Conservation (phyloP, 805 yeast species). For the Starmerella roubikii region DNA sequence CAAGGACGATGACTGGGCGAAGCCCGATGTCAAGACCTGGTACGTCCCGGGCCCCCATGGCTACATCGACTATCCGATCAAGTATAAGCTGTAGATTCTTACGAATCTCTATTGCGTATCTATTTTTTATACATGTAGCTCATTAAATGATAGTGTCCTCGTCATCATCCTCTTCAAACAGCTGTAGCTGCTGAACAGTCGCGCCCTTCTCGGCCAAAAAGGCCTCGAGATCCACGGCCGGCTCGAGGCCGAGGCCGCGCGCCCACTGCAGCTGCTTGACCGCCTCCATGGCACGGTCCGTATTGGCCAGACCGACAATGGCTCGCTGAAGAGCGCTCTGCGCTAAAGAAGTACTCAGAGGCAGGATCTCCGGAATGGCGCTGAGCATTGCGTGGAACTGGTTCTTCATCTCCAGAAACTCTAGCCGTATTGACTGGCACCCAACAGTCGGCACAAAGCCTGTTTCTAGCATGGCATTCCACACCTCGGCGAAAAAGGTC, state of each 20-base stretch:
- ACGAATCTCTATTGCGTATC: too few relatives aligned
- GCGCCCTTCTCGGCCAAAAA: slow-evolving; percentile 15
- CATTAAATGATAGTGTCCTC: slow-evolving; percentile 11
- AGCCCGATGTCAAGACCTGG: slow-evolving; percentile 37
- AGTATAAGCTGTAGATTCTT: too few relatives aligned
- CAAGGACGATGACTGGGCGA: slow-evolving; percentile 30
- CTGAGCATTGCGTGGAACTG: slow-evolving; percentile 15
- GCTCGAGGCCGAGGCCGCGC: slow-evolving; percentile 16
- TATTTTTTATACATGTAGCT: neutral
- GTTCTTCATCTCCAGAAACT: slow-evolving; percentile 13
- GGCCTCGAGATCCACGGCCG: slow-evolving; percentile 12
- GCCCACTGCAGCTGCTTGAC: slow-evolving; percentile 14
- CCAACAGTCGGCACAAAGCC: slow-evolving; percentile 14
- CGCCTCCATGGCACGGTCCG: slow-evolving; percentile 17
- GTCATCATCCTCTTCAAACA: slow-evolving; percentile 21
- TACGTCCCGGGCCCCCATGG: slow-evolving; percentile 32
- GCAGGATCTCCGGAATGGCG: slow-evolving; percentile 9
- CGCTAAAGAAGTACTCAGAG: slow-evolving; percentile 4
- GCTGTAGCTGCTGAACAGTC: slow-evolving; percentile 14
- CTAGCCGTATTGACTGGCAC: slow-evolving; percentile 14
- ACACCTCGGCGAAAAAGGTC: slow-evolving; percentile 12
- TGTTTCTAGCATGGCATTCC: slow-evolving; percentile 10
- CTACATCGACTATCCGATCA: slow-evolving; percentile 28
- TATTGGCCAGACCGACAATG: slow-evolving; percentile 17
- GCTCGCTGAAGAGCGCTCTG: slow-evolving; percentile 11